phyloP scores from a whole-genome alignment of 352 stramenopile species.

The Globisporangium cederbergense region DNA sequence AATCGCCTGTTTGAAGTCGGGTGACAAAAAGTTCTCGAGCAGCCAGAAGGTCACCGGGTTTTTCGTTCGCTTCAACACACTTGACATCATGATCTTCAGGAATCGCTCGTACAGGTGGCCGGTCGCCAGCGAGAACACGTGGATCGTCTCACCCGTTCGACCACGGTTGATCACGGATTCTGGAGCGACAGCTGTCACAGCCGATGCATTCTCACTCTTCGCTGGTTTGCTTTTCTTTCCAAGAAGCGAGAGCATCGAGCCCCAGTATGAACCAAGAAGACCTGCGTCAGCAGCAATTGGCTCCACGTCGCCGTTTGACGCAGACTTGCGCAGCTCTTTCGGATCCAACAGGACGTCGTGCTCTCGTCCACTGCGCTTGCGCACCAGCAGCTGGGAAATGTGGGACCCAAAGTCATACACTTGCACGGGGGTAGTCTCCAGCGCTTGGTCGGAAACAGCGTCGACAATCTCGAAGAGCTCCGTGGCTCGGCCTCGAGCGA shows the following conservation, averaged over 20 bases:
- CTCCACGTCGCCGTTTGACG: slow-evolving; percentile 25
- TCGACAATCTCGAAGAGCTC: slow-evolving; percentile 82
- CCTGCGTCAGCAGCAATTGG: slow-evolving; percentile 45
- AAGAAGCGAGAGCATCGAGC: slow-evolving; percentile 68
- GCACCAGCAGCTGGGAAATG: slow-evolving; percentile 88
- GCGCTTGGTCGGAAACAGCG: slow-evolving; percentile 28
- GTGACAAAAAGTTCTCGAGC: slow-evolving; percentile 98
- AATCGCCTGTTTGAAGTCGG: slow-evolving; percentile 95
- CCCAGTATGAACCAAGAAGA: slow-evolving; percentile 63
- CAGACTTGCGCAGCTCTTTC: slow-evolving; percentile 19
- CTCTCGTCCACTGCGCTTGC: slow-evolving; percentile 90
- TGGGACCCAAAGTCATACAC: slow-evolving; percentile 88
- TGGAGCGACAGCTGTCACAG: background rate
- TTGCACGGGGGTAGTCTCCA: slow-evolving; percentile 39
- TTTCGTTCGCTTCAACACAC: slow-evolving; percentile 94
- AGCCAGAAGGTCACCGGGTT: slow-evolving; percentile 99
- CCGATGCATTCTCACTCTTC: slow-evolving; percentile 12
- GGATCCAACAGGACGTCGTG: slow-evolving; percentile 50
- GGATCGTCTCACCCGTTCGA: slow-evolving; percentile 91
- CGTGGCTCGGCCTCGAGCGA: slow-evolving; percentile 77
- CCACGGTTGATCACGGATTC: slow-evolving; percentile 16
- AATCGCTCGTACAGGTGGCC: slow-evolving; percentile 99
- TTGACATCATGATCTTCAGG: slow-evolving; percentile 99
- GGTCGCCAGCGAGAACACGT: slow-evolving; percentile 98
- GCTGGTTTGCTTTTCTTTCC: slow-evolving; percentile 32